Evolutionary conservation across 352 stramenopile species (phyloP).

Genomic region (Phytophthora crassamura): DNA sequence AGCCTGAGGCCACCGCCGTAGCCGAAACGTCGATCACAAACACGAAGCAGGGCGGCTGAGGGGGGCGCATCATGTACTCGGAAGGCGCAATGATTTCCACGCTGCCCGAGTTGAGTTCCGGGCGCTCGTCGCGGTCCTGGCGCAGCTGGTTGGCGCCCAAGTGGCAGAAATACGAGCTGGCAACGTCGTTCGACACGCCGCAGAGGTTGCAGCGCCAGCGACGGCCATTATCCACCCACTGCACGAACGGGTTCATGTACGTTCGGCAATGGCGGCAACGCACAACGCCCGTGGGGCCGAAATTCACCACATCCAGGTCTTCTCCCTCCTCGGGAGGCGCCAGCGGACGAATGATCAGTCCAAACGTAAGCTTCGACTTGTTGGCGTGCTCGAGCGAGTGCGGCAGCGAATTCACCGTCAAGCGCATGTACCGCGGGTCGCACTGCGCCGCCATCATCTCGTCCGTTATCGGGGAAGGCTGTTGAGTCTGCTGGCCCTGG

Average conservation of each 20-base stretch:
- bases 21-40: conserved; percentile 92
- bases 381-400: conserved; percentile 85
- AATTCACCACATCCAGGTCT: conserved; percentile 89
- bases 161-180: conserved; percentile 98
- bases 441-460: conserved; percentile 80
- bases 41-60: conserved; percentile 87
- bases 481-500: conserved; percentile 55
- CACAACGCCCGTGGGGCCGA: conserved; percentile 82
- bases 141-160: conserved; percentile 95
- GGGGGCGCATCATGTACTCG: conserved; percentile 92
- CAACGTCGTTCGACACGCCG: conserved; percentile 90
- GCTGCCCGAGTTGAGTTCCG: conserved; percentile 76
- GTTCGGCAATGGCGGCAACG: conserved; percentile 90
- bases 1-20: conserved; percentile 70
- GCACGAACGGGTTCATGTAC: conserved; percentile 91
- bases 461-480: conserved; percentile 62
- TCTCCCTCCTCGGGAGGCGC: conserved; percentile 70
- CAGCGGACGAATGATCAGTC: conserved; percentile 85
- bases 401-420: conserved; percentile 75
- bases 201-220: conserved; percentile 92
- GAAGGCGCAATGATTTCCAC: conserved; percentile 88
- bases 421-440: conserved; percentile 85
- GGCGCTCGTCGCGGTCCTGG: conserved; percentile 92
- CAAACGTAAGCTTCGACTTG: conserved; percentile 87
- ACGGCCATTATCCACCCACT: conserved; percentile 90